Conservation (phyloP, 225 moss, liverwort and hornwort genomes). For the Rhytidiadelphus loreus region DNA sequence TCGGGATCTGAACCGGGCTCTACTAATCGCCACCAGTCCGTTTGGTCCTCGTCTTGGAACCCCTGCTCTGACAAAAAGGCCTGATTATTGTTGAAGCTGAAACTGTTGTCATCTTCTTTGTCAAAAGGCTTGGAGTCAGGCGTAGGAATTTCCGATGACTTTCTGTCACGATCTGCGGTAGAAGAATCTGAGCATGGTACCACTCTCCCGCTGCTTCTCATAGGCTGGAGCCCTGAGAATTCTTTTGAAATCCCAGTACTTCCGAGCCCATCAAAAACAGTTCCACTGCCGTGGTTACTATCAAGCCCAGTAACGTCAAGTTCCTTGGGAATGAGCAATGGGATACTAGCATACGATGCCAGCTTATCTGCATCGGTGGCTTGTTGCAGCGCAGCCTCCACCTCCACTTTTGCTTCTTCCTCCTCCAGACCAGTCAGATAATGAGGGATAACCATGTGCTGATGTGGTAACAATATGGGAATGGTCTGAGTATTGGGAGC, state of each 20-base stretch:
- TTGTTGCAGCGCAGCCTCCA: constrained; percentile 30
- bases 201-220: constrained; percentile 34
- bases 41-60: neutral
- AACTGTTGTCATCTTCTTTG: constrained; percentile 1
- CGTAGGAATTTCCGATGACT: neutral
- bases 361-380: constrained; percentile 19
- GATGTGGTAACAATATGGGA: constrained; percentile 30
- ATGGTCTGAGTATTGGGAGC: constrained; percentile 29
- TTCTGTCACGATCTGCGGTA: neutral
- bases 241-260: constrained; percentile 7
- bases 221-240: constrained; percentile 13
- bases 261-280: constrained; percentile 2
- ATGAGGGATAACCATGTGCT: constrained; percentile 47
- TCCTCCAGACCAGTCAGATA: constrained; percentile 36
- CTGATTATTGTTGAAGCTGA: constrained; percentile 6
- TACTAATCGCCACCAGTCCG: constrained; percentile 30
- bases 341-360: constrained; percentile 38
- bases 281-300: neutral
- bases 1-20: constrained; percentile 3
- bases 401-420: constrained; percentile 38
- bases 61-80: neutral
- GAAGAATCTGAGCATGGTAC: constrained; percentile 22
- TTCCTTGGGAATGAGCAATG: constrained; percentile 41
- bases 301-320: constrained; percentile 16
- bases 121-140: neutral